Percentiles rank a stretch among this genome's conserved stretches.
These are phyloP conservation scores for Naegleria fowleri DNA, from an alignment of 208 protist genomes.

Conservation along the genomic window DNA sequence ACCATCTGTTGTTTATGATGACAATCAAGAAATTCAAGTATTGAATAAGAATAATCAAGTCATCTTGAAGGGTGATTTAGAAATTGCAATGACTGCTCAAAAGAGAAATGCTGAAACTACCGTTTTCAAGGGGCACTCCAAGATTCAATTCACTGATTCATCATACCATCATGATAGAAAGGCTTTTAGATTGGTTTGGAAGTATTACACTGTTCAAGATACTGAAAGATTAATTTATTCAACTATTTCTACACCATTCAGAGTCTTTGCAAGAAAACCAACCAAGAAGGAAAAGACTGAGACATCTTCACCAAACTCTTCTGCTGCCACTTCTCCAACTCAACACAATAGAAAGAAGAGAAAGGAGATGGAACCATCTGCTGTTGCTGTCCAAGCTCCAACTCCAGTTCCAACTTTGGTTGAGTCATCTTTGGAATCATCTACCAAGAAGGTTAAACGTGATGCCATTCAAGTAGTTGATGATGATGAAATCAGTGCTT, in stretches of 20 bases:
- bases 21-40: neutral
- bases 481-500: neutral
- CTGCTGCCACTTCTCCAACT: neutral
- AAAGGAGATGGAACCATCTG: neutral
- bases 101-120: neutral
- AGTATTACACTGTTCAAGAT: neutral
- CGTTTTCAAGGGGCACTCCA: neutral
- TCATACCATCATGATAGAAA: neutral
- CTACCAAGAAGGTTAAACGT: neutral
- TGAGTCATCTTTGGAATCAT: neutral
- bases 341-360: neutral
- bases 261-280: neutral
- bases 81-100: neutral
- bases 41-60: neutral
- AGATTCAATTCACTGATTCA: conserved; percentile 1
- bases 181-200: neutral
- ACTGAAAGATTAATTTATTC: neutral
- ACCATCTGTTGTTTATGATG: neutral
- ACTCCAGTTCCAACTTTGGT: neutral
- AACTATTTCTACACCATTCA: neutral
- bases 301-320: neutral
- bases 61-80: neutral
- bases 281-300: neutral
- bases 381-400: neutral
- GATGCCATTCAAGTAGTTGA: neutral